Evolutionary conservation across 2,329 filamentous ascomycete genomes (phyloP).

Genomic region (Triangularia verruculosa): DNA sequence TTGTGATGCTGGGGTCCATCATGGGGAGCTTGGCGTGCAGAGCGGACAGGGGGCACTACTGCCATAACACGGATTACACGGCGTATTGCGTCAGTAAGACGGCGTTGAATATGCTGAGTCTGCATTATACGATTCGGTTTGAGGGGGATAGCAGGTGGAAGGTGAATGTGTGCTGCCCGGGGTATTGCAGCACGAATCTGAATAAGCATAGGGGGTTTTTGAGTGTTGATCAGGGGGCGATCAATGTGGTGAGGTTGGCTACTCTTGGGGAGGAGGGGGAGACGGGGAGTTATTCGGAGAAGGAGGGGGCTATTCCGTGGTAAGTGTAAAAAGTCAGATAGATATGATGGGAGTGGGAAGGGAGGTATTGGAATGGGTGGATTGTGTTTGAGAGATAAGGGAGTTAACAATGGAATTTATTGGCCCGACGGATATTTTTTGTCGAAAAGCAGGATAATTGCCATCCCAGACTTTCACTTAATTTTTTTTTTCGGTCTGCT

Average conservation of each 20-base stretch:
- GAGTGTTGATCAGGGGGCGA: conserved; percentile 25
- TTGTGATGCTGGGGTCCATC: conserved; percentile 29
- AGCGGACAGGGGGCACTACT: conserved; percentile 9
- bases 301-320: conserved; percentile 22
- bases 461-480: no score
- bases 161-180: conserved; percentile 30
- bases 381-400: no score
- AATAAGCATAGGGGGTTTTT: conserved; percentile 14
- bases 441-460: no score
- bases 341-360: neutral
- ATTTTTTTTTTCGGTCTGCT: no score
- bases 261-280: conserved; percentile 26
- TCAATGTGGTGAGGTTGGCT: conserved; percentile 27
- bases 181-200: conserved; percentile 29
- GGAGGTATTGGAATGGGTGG: neutral
- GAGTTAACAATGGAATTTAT: no score
- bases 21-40: conserved; percentile 23
- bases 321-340: conserved; percentile 2
- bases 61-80: conserved; percentile 3
- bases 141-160: conserved; percentile 27
- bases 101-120: conserved; percentile 29
- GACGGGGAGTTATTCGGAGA: conserved; percentile 26
- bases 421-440: no score
- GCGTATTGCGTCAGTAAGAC: conserved; percentile 30
- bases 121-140: conserved; percentile 23